Evolutionary conservation across 331 rosid genomes (phyloP).

Genomic region (Phaseolus coccineus): DNA sequence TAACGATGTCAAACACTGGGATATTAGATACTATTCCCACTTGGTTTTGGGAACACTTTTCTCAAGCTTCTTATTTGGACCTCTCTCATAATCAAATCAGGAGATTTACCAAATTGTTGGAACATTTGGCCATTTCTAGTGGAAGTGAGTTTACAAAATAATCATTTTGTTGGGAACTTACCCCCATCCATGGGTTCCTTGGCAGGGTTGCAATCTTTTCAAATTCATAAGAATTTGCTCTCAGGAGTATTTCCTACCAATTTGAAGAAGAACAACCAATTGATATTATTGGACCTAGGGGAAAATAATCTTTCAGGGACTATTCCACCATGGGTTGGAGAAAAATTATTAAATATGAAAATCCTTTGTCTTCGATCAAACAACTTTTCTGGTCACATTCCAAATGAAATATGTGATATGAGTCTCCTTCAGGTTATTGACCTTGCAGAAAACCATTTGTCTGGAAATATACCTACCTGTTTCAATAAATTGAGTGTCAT

Average conservation of each 20-base stretch:
- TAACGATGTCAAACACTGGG: neutral
- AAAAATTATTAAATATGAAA: neutral
- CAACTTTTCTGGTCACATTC: conserved; percentile 39
- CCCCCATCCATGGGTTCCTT: no score
- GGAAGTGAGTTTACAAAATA: neutral
- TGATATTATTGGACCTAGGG: neutral
- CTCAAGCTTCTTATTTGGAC: accelerated
- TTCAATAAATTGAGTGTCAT: neutral
- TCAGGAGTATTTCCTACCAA: neutral
- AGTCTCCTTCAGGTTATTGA: conserved; percentile 27
- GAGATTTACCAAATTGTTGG: conserved; percentile 40
- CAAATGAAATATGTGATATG: conserved; percentile 10
- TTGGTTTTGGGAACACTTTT: conserved; percentile 23
- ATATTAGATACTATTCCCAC: conserved; percentile 9
- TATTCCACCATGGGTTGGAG: conserved; percentile 48
- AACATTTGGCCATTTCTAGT: neutral
- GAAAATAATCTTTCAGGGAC: conserved; percentile 28
- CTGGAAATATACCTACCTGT: conserved; percentile 44
- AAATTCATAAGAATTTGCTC: neutral
- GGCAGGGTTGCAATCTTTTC: no score
- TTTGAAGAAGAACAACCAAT: neutral
- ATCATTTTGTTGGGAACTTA: no score
- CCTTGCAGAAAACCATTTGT: conserved; percentile 43
- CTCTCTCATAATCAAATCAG: conserved; percentile 17
- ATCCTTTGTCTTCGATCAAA: conserved; percentile 44